Conservation (phyloP, 441 rosid species). For the Arabidopsis hybrid region DNA sequence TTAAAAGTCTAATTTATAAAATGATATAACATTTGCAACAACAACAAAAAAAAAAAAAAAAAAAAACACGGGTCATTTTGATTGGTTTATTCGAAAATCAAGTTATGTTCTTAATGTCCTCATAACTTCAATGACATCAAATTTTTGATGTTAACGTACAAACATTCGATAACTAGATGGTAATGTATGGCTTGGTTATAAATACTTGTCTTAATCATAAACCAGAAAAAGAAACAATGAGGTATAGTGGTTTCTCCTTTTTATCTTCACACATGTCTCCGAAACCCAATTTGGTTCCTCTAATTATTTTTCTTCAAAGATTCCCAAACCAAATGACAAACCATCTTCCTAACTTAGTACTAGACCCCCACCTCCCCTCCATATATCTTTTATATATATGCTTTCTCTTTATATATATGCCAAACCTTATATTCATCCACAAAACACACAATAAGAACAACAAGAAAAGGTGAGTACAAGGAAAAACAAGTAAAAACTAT, state of each 20-base stretch:
- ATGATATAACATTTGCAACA: no score
- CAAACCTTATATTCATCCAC: slow-evolving; percentile 21
- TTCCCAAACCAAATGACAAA: slow-evolving; percentile 55
- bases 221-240: slow-evolving; percentile 27
- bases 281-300: slow-evolving; percentile 29
- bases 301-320: slow-evolving; percentile 50
- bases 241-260: slow-evolving; percentile 33
- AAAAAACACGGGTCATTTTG: no score
- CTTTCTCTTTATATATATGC: slow-evolving; percentile 10
- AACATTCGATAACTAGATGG: not conserved
- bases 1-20: not conserved
- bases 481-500: slow-evolving; percentile 49
- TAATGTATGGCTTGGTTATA: not conserved
- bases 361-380: slow-evolving; percentile 18
- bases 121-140: no score
- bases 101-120: not conserved
- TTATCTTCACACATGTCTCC: slow-evolving; percentile 30
- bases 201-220: slow-evolving; percentile 17
- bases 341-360: slow-evolving; percentile 53
- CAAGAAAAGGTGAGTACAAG: slow-evolving; percentile 1
- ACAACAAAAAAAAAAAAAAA: no score
- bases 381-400: slow-evolving; percentile 29
- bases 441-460: slow-evolving; percentile 20
- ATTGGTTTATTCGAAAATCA: not conserved
- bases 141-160: not conserved